A percentile compares a stretch with the other conserved stretches of the same genome.
phyloP scores from a whole-genome alignment of 768 basidiomycete species.

The Xerocomus spinulosus region DNA sequence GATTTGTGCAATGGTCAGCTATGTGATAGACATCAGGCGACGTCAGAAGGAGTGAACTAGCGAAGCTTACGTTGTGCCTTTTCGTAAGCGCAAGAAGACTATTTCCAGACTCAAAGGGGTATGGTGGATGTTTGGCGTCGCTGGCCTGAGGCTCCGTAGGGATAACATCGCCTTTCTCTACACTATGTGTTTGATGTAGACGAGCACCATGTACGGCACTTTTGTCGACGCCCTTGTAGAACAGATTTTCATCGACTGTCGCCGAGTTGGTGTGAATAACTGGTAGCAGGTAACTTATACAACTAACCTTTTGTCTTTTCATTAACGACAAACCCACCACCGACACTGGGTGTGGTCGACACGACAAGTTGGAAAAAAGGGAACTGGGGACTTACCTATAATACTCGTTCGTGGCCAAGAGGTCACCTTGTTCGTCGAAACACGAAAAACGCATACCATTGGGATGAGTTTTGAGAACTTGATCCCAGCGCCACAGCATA shows the following conservation, averaged over 20 bases:
- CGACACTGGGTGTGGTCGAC: conserved; percentile 48
- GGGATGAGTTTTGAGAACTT: conserved; percentile 83
- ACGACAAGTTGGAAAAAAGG: neutral
- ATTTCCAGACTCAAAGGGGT: conserved; percentile 76
- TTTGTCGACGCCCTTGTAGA: conserved; percentile 91
- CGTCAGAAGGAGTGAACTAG: neutral
- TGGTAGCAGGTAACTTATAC: neutral
- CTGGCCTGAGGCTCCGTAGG: conserved; percentile 9
- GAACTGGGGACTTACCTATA: conserved; percentile 48
- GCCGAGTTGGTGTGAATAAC: conserved; percentile 2
- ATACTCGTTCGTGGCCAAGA: conserved; percentile 93
- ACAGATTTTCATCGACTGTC: conserved; percentile 86
- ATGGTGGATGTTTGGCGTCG: conserved; percentile 63
- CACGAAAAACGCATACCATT: conserved; percentile 93
- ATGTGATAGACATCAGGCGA: conserved; percentile 6
- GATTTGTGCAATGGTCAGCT: conserved; percentile 93
- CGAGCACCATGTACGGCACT: conserved; percentile 73
- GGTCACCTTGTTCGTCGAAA: conserved; percentile 74
- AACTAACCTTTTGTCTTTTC: conserved; percentile 79
- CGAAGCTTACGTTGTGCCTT: conserved; percentile 69
- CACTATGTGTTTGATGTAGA: conserved; percentile 57
- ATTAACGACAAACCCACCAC: conserved; percentile 93
- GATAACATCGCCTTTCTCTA: conserved; percentile 25
- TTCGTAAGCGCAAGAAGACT: conserved; percentile 69
- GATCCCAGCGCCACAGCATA: conserved; percentile 90